Base-by-base conservation (phyloP, 2,329 filamentous ascomycete species). In the Neoascochyta sp. region DNA sequence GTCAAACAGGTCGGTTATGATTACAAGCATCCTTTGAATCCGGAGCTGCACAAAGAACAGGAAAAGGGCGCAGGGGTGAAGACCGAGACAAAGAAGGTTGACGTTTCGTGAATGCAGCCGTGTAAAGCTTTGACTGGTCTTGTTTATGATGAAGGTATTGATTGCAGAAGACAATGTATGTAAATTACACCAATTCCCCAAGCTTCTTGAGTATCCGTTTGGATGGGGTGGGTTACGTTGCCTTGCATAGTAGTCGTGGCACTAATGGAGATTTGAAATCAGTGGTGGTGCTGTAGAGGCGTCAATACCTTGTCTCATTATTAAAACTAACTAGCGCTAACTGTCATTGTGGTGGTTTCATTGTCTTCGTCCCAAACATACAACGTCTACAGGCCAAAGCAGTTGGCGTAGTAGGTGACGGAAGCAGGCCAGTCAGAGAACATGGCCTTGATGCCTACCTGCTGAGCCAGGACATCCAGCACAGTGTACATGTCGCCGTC, bases 1-100 rank as follows among this genome's bases (percentile, higher is more conserved):
- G 87, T 98, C 27, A 95, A 95, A 62, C 77, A 79, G 21, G 75
- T 96, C 0, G 88, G 88, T 3, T 98, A 96, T 60, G 88, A 96
- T 60, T 72, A 80, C 0, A 60, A 57, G 23, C 63, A 70, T 24
- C 69, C 70, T 3, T 49, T 74, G 8, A 57, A 57, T 27, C 53
- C 50, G 0, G 56, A 59, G 13, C 28, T 49, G 24, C 35, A 41
- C 22, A 53, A 55, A 19, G 43, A 49, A 24, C 40, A 51, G 30
- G 41, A 26, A 1, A 49, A 55, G 32, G 41, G 45, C 13, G 9
- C 29, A 29, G 17, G 39, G 24, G 32, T 36, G 34, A 11, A n/a
- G n/a, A n/a, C n/a, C n/a, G n/a, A n/a, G n/a, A n/a, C n/a, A n/a
- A 36, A 41, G 21, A 45, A 42, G 29, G 27, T 13, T n/a, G 34